Percentiles rank a stretch among this genome's conserved stretches.
phyloP scores from a whole-genome alignment of 2,329 filamentous ascomycete genomes.

The Xylariaceae sp. region DNA sequence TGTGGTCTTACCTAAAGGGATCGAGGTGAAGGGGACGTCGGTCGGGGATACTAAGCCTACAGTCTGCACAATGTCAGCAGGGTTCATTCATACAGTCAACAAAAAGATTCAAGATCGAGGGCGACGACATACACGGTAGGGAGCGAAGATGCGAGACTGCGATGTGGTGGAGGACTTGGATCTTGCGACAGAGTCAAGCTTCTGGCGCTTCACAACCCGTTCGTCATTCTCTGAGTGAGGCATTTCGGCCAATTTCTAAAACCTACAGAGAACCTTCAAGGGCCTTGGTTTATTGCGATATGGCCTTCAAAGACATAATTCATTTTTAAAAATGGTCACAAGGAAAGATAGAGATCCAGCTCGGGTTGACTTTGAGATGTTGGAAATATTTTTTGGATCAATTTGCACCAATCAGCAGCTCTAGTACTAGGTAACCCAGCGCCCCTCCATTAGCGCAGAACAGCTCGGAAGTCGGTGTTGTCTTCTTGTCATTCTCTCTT shows the following conservation, averaged over 20 bases:
- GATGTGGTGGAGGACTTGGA: conserved; percentile 37
- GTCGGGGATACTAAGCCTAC: conserved; percentile 92
- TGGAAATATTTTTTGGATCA: conserved; percentile 9
- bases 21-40: conserved; percentile 79
- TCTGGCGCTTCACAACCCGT: conserved; percentile 74
- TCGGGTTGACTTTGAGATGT: no score
- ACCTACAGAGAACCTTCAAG: no score
- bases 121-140: conserved; percentile 78
- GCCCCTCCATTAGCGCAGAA: conserved; percentile 4
- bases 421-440: no score
- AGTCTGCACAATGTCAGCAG: conserved; percentile 53
- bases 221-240: conserved; percentile 55
- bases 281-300: no score
- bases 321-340: no score
- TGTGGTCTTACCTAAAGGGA: conserved; percentile 86
- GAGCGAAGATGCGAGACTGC: conserved; percentile 82
- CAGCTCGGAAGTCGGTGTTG: no score
- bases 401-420: conserved; percentile 13
- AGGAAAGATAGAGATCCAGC: no score
- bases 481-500: no score
- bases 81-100: not conserved
- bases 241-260: no score
- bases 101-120: conserved; percentile 1
- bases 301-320: no score
- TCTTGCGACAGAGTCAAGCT: conserved; percentile 46